Base-by-base conservation (phyloP, 768 basidiomycete genomes). In the Kwoniella dendrophila region DNA sequence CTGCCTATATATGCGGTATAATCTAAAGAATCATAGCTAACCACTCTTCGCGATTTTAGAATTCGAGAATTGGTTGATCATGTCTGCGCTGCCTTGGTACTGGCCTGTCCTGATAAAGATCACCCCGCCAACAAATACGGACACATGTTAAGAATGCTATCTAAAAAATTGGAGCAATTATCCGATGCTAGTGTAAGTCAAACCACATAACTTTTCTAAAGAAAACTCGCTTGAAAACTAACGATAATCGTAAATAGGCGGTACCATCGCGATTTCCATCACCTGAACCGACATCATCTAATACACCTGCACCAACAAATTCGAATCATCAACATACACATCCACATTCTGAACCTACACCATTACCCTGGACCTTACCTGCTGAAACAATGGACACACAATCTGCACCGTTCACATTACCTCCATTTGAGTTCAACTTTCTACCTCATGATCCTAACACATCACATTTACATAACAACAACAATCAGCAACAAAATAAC, bases 111-210 rank as follows among this genome's bases (percentile, higher is more conserved):
- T 3, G 75, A 76, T 30, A 50, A 65, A 24, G 72, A 73, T 40
- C 76, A 78, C 55, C 74, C 76, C 4, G 76, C 76, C 0, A 50
- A 61, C 1, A 57, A 70, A 29, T 78, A 76, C 50, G 76, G 76
- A 0, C 68, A 67, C 16, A 74, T 76, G 73, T 53, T 78, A 5
- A 60, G 73, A 11, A 63, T 74, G 34, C 61, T 78, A 6, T 59
- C 73, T 18, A 72, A 70, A 29, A 73, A 74, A 51, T 58, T 78
- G 14, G 72, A 71, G 36, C 63, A 72, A 40, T 45, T 71, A 48
- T 70, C 70, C 2, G 70, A 75, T 44, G 65, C 70, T 26, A 73
- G 71, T 57, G 76, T 73, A 56, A 57, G 72, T 69, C n/a, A 10
- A 8, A 48, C 6, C 32, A 43, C 38, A 24, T 18, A 27, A 38